Percentiles rank a stretch among this genome's conserved stretches.
Conservation (phyloP, 2,329 filamentous ascomycete species). For the Didymella segeticola region DNA sequence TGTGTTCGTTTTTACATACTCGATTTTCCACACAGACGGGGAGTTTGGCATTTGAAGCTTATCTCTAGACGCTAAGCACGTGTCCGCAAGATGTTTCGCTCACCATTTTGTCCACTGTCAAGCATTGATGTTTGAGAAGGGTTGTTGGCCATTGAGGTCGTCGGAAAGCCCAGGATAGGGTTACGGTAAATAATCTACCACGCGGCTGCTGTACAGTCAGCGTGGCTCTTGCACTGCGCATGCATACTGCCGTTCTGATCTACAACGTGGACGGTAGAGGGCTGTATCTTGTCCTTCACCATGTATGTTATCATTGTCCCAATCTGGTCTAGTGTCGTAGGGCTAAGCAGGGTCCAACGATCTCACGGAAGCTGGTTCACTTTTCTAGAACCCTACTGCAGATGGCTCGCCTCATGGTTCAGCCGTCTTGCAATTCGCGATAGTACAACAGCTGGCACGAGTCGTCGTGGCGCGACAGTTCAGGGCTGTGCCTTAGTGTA, state of each 20-base stretch:
- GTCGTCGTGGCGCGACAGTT: not conserved
- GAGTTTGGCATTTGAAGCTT: too few relatives aligned
- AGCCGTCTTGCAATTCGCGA: not conserved
- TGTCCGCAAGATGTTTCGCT: not conserved
- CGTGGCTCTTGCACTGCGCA: not conserved
- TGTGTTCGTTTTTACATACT: too few relatives aligned
- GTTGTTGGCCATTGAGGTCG: not conserved
- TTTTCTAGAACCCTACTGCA: not conserved
- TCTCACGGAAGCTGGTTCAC: not conserved
- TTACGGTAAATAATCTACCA: not conserved
- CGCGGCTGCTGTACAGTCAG: not conserved
- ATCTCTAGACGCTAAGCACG: too few relatives aligned
- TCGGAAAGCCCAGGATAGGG: not conserved
- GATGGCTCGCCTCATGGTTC: not conserved
- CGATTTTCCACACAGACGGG: too few relatives aligned
- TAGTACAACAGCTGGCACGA: not conserved
- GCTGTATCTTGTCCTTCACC: constrained; percentile 10
- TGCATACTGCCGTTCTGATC: not conserved
- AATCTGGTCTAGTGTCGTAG: not conserved
- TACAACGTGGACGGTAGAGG: not conserved
- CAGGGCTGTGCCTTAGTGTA: not conserved
- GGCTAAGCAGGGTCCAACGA: constrained; percentile 10
- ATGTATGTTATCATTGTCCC: constrained; percentile 2
- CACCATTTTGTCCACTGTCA: not conserved
- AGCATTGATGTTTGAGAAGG: too few relatives aligned